Percentiles rank a stretch among this genome's conserved stretches.
These are phyloP conservation scores for Allium sativum DNA, from an alignment of 106 monocot genomes.

Conservation along the genomic window DNA sequence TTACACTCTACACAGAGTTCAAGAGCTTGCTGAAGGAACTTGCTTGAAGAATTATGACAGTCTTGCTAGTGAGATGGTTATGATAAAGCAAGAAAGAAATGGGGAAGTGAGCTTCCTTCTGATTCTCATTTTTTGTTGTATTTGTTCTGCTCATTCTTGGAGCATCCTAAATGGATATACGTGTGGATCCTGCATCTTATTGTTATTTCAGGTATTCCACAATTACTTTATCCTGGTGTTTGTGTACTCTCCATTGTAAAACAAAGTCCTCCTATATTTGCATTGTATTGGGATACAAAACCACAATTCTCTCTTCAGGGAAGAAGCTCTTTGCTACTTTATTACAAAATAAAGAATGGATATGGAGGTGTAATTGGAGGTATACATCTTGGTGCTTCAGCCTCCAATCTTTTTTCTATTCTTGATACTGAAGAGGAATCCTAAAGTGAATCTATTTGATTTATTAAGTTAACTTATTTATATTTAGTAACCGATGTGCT, in stretches of 20 bases:
- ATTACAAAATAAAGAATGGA: constrained; percentile 56
- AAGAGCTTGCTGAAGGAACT: constrained; percentile 90
- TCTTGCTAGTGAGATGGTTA: constrained; percentile 35
- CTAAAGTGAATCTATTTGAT: constrained; percentile 24
- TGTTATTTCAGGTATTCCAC: constrained; percentile 61
- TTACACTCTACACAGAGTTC: constrained; percentile 67
- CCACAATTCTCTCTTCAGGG: constrained; percentile 93
- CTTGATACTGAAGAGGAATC: constrained; percentile 45
- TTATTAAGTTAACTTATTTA: no score
- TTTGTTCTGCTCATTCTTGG: constrained; percentile 84
- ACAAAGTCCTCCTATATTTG: constrained; percentile 69
- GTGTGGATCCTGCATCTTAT: constrained; percentile 82
- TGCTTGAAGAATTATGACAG: constrained; percentile 85
- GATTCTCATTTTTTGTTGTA: constrained; percentile 79
- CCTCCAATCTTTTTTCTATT: constrained; percentile 64
- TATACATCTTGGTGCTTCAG: constrained; percentile 86
- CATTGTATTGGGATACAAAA: constrained; percentile 92
- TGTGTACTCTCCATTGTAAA: constrained; percentile 78
- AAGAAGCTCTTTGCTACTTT: constrained; percentile 77
- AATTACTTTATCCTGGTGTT: constrained; percentile 85
- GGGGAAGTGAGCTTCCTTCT: constrained; percentile 64
- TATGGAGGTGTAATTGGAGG: no score
- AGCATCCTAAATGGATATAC: constrained; percentile 97
- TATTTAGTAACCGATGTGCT: no score
- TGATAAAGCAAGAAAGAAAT: constrained; percentile 49